phyloP scores from a whole-genome alignment of 1,284 basidiomycete species.

The Moesziomyces antarcticus region DNA sequence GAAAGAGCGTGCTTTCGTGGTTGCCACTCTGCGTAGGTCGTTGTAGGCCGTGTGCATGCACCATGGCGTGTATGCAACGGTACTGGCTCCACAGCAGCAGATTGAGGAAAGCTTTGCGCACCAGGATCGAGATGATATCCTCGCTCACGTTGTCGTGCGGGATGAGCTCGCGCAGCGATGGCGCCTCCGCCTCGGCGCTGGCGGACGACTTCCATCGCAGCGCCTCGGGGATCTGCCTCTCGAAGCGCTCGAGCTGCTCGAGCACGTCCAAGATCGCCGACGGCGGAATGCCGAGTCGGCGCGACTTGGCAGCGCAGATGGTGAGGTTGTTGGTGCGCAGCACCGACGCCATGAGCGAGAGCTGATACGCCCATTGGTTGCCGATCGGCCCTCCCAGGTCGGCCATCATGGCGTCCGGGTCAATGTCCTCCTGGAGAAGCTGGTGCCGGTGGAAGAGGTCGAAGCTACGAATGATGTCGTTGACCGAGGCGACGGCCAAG shows the following conservation, averaged over 20 bases:
- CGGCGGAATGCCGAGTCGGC: slow-evolving; percentile 33
- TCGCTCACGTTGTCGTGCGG: slow-evolving; percentile 25
- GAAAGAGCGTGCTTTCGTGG: slow-evolving; percentile 17
- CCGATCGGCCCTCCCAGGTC: slow-evolving; percentile 24
- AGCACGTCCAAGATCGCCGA: slow-evolving; percentile 32
- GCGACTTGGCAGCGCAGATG: slow-evolving; percentile 33
- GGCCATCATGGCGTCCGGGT: slow-evolving; percentile 27
- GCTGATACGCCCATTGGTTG: slow-evolving; percentile 38
- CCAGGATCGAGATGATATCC: slow-evolving; percentile 36
- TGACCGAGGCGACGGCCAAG: slow-evolving; percentile 19
- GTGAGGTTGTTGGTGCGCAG: slow-evolving; percentile 30
- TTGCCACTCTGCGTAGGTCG: slow-evolving; percentile 20
- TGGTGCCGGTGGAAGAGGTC: slow-evolving; percentile 33
- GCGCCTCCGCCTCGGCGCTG: not conserved
- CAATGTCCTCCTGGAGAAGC: slow-evolving; percentile 44
- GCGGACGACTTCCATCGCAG: slow-evolving; percentile 21
- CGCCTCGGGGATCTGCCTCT: slow-evolving; percentile 31
- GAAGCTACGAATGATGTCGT: slow-evolving; percentile 42
- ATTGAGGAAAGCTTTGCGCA: slow-evolving; percentile 34
- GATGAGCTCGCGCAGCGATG: slow-evolving; percentile 18
- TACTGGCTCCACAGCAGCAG: slow-evolving; percentile 34
- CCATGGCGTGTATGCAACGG: slow-evolving; percentile 32
- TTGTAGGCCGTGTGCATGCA: slow-evolving; percentile 29
- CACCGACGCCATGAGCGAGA: slow-evolving; percentile 31
- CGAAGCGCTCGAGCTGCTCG: slow-evolving; percentile 36